Conservation (phyloP, 805 yeast species). For the Yamadazyma ubonensis region DNA sequence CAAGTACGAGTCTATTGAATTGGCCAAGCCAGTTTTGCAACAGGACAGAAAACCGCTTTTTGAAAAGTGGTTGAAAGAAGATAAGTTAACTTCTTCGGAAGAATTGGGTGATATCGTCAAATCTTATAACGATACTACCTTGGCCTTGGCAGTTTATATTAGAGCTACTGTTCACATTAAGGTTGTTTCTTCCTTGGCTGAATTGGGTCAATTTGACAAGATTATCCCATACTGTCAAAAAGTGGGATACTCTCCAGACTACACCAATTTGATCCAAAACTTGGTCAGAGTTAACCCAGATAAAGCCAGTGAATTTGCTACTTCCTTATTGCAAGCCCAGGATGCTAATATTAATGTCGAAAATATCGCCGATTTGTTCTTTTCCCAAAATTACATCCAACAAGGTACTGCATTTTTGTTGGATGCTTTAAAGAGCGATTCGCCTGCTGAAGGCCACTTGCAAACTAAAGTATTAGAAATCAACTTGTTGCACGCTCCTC, state of each 20-base stretch:
- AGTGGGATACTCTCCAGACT: conserved; percentile 87
- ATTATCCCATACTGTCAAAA: conserved; percentile 91
- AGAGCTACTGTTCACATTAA: conserved; percentile 81
- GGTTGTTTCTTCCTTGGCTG: conserved; percentile 90
- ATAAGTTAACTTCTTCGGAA: conserved; percentile 91
- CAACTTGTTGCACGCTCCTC: conserved; percentile 94
- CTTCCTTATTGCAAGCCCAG: conserved; percentile 67
- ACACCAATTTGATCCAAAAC: conserved; percentile 83
- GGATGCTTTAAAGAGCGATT: conserved; percentile 91
- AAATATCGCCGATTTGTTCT: conserved; percentile 87
- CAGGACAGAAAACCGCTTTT: conserved; percentile 91
- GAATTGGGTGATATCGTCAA: conserved; percentile 96
- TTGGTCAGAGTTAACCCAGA: conserved; percentile 94
- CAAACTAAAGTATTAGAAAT: conserved; percentile 94
- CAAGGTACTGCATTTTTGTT: conserved; percentile 97
- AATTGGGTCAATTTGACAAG: conserved; percentile 93
- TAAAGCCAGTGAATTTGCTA: conserved; percentile 95
- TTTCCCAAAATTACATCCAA: conserved; percentile 90
- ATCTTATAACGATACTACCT: conserved; percentile 70
- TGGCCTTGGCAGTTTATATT: conserved; percentile 88
- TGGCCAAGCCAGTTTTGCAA: conserved; percentile 92
- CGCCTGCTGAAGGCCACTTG: conserved; percentile 91
- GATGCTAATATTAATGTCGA: conserved; percentile 70
- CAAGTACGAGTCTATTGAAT: conserved; percentile 89
- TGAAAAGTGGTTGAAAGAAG: conserved; percentile 96